Base-by-base conservation (phyloP, 2,329 filamentous ascomycete genomes). In the Calonectria henricotiae region DNA sequence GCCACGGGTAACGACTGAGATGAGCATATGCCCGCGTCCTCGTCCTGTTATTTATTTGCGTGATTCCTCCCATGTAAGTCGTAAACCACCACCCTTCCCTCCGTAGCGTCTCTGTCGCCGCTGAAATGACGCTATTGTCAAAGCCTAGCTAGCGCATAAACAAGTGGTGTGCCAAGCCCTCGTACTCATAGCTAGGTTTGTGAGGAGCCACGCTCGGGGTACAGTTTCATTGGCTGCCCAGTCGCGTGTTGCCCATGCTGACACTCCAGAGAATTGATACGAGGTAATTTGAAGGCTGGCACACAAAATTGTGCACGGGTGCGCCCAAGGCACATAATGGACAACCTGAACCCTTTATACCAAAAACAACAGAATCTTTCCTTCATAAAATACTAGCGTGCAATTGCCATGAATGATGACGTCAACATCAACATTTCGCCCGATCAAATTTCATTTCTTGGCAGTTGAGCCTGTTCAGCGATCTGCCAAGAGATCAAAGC, bases 161-260 rank as follows among this genome's bases (percentile, higher is more conserved):
- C 20, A 20, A 25, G 27, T 58, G 51, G 51, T 39, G 32, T 58
- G 51, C 51, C 51, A 58, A 58, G 51, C 11, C 51, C 51, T 58
- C 51, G 51, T 58, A 58, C 51, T 58, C 51, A 58, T 37, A 25
- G 23, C 51, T 37, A 58, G 51, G 51, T 58, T 58, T 58, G 35
- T 39, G 5, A 58, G 32, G 51, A 58, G 51, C 51, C 51, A 58
- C 20, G 51, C n/a, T 58, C 51, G 51, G 51, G 51, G 12, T 37
- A 39, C 11, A 12, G 27, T 25, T 7, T 39, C 51, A 58, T 58
- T 58, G 51, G 51, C 20, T n/a, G n/a, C 7, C 51, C n/a, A n/a
- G 41, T 43, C 32, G 30, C 4, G 30, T 55, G 51, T 58, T 27
- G 32, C 6, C 51, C 51, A 39, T 58, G 51, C 51, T 58, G 32